Percentiles rank a stretch among this genome's conserved stretches.
These are phyloP conservation scores for Oenanthe sinensis DNA, from an alignment of 129 eudicot species.

Conservation along the genomic window DNA sequence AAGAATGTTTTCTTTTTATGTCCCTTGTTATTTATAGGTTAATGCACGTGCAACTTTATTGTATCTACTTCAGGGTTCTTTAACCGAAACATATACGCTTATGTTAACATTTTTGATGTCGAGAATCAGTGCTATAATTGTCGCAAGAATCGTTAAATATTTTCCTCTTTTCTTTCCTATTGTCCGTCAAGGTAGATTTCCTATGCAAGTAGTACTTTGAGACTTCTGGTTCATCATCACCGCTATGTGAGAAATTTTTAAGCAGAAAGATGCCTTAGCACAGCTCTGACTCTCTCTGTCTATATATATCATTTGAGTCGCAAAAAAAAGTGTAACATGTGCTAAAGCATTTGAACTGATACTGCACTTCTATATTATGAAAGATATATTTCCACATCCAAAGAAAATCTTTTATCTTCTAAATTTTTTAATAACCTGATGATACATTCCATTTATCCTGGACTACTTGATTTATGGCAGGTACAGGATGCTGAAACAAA, in stretches of 20 bases:
- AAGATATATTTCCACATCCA: not conserved
- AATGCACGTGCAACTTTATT: not conserved
- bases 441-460: not conserved
- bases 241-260: not conserved
- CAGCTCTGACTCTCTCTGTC: not conserved
- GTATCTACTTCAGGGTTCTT: not conserved
- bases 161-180: not conserved
- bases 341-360: not conserved
- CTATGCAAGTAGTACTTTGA: not conserved
- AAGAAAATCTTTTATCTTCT: not conserved
- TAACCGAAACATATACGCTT: not conserved
- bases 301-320: not conserved
- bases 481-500: conserved; percentile 18
- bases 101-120: not conserved
- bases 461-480: not conserved
- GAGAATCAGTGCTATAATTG: not conserved
- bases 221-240: not conserved
- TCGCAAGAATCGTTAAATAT: not conserved
- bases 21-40: not conserved
- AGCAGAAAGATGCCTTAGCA: not conserved
- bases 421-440: not conserved
- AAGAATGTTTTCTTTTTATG: not conserved
- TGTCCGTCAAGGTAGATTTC: not conserved
- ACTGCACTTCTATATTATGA: not conserved
- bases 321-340: not conserved